These are phyloP conservation scores for Macadamia tetraphylla DNA, from an alignment of 164 flowering plant genomes.

Conservation along the genomic window DNA sequence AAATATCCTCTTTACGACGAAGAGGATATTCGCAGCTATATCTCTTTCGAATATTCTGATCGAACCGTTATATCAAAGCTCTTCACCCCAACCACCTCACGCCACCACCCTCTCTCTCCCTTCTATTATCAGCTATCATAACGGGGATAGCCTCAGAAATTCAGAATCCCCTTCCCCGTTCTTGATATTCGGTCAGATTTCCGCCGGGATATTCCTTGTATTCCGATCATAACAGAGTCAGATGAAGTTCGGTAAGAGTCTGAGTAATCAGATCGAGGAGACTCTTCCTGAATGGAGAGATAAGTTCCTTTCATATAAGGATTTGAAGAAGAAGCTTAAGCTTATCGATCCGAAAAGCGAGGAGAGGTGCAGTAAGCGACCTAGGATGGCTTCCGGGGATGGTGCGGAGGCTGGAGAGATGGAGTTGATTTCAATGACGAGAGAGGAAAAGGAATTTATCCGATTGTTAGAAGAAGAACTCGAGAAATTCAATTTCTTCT, in stretches of 20 bases:
- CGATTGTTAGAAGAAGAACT: slow-evolving; percentile 68
- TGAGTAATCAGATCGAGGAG: slow-evolving; percentile 79
- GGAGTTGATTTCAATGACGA: slow-evolving; percentile 27
- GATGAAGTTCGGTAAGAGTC: slow-evolving; percentile 92
- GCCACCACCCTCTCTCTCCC: too few species aligned
- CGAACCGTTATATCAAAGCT: background rate
- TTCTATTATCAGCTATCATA: too few species aligned
- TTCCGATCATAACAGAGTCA: too few species aligned
- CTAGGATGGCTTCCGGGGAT: slow-evolving; percentile 23
- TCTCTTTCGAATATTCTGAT: background rate
- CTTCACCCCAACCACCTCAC: too few species aligned
- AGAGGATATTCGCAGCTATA: too few species aligned
- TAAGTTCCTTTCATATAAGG: slow-evolving; percentile 87
- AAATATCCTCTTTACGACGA: too few species aligned
- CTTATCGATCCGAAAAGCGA: slow-evolving; percentile 38
- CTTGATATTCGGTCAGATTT: too few species aligned
- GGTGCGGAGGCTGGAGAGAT: slow-evolving; percentile 13
- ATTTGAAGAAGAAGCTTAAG: slow-evolving; percentile 71
- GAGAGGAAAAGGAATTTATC: slow-evolving; percentile 64
- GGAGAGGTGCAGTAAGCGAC: slow-evolving; percentile 31
- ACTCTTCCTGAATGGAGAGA: slow-evolving; percentile 95
- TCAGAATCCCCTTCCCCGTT: too few species aligned
- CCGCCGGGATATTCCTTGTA: too few species aligned
- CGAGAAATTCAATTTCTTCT: slow-evolving; percentile 80
- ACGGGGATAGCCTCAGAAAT: too few species aligned